These are phyloP conservation scores for Elsinoe batatas DNA, from an alignment of 2,329 filamentous ascomycete genomes.

Conservation along the genomic window DNA sequence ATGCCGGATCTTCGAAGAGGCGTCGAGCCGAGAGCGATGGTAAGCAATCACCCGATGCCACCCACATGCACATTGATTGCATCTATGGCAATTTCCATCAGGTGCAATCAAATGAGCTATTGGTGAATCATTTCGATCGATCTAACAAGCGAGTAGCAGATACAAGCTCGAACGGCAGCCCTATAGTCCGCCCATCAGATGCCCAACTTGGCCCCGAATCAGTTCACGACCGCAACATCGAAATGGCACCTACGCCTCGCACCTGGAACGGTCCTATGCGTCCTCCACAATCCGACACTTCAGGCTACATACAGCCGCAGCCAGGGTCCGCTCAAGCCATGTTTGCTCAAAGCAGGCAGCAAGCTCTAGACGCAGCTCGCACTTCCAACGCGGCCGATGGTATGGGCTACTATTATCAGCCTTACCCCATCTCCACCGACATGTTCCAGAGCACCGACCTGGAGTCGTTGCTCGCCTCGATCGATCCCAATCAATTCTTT, in stretches of 20 bases:
- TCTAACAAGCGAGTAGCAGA: neutral
- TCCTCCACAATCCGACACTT: neutral
- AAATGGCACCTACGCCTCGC: neutral
- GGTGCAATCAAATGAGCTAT: too few species aligned
- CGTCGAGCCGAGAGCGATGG: neutral
- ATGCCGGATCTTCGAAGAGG: neutral
- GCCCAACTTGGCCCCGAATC: neutral
- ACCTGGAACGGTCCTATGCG: neutral
- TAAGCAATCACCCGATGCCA: neutral
- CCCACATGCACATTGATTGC: too few species aligned
- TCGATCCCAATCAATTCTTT: neutral
- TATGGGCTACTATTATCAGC: constrained; percentile 4
- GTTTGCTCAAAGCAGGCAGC: constrained; percentile 1
- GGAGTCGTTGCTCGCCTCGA: neutral
- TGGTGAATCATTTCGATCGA: too few species aligned
- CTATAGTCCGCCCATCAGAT: neutral
- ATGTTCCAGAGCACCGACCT: constrained; percentile 10
- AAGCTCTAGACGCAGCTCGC: neutral
- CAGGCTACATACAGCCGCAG: neutral
- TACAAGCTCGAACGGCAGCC: neutral
- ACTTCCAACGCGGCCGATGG: neutral
- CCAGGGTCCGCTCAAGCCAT: constrained; percentile 1
- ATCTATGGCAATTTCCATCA: too few species aligned
- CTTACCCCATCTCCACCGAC: neutral
- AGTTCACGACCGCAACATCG: neutral